Percentiles rank a stretch among this genome's conserved stretches.
Conservation (phyloP, 2,329 filamentous ascomycete genomes). For the Fusarium keratoplasticum region DNA sequence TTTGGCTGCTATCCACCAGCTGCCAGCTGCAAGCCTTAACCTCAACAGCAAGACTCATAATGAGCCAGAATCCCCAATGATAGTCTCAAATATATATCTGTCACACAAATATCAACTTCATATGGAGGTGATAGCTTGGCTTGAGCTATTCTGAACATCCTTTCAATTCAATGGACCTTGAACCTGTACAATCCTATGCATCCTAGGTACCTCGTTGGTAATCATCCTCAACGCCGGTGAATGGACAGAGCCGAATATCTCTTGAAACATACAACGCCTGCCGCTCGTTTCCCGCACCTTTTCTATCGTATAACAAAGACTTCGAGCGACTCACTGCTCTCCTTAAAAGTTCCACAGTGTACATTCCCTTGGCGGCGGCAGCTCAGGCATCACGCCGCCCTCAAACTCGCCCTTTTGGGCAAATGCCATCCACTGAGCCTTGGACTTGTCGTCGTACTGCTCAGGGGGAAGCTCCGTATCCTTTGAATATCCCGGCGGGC, state of each 20-base stretch:
- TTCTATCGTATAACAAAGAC: slow-evolving; percentile 70
- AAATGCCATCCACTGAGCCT: slow-evolving; percentile 73
- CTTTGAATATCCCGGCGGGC: slow-evolving; percentile 71
- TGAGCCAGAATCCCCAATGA: neutral
- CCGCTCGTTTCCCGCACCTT: slow-evolving; percentile 13
- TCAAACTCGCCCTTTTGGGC: slow-evolving; percentile 75
- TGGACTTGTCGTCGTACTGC: slow-evolving; percentile 69
- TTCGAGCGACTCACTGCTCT: neutral
- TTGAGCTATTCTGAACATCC: neutral
- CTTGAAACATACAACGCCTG: slow-evolving; percentile 34
- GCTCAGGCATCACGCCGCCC: slow-evolving; percentile 77
- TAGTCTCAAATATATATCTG: neutral
- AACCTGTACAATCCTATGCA: slow-evolving; percentile 24
- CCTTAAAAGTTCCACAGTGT: slow-evolving; percentile 76
- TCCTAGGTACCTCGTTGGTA: slow-evolving; percentile 5
- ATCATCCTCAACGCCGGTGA: slow-evolving; percentile 31
- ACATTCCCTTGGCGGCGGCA: slow-evolving; percentile 83
- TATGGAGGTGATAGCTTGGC: neutral
- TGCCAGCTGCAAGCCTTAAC: neutral
- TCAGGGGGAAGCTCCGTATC: slow-evolving; percentile 71
- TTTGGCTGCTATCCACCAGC: neutral
- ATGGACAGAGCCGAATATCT: slow-evolving; percentile 27
- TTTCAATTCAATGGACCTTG: neutral
- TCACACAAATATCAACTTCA: neutral
- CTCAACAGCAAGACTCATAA: neutral